Conservation (phyloP, 768 basidiomycete species). For the Cystoderma amianthinum region DNA sequence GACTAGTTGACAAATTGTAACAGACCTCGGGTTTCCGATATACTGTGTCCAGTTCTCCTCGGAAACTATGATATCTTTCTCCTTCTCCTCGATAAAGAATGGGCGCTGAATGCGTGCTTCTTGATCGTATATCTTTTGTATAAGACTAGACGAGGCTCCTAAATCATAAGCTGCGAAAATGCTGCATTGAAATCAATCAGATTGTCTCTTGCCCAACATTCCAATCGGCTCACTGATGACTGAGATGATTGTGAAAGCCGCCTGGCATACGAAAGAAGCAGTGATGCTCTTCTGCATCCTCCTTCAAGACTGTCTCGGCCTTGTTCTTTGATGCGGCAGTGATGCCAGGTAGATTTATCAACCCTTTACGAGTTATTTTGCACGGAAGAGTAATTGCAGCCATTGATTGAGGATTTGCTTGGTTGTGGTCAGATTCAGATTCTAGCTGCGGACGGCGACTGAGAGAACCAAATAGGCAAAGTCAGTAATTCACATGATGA, state of each 20-base stretch:
- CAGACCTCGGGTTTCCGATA: constrained; percentile 41
- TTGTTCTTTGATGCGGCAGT: constrained; percentile 32
- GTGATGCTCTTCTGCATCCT: constrained; percentile 43
- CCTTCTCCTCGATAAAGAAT: constrained; percentile 26
- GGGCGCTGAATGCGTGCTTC: constrained; percentile 31
- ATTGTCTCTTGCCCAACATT: background rate
- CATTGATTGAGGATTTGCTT: no score
- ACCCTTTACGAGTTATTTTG: no score
- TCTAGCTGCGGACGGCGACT: no score
- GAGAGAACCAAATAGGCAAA: no score
- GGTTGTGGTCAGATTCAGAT: no score
- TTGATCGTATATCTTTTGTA: constrained; percentile 42
- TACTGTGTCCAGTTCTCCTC: constrained; percentile 42
- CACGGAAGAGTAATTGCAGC: no score
- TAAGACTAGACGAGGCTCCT: constrained; percentile 35
- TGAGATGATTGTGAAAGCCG: constrained; percentile 51
- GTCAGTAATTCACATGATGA: no score
- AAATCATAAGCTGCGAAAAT: constrained; percentile 51
- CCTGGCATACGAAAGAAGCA: constrained; percentile 34
- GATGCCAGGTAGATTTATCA: constrained; percentile 40
- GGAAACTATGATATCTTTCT: constrained; percentile 26
- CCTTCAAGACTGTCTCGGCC: constrained; percentile 35
- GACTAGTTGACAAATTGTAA: background rate
- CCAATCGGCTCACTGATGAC: constrained; percentile 43
- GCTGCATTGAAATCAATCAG: constrained; percentile 18